Evolutionary conservation across 768 basidiomycete species (phyloP), one percentile per base, ranked within the genome.

Genomic region (Suillus bovinus): DNA sequence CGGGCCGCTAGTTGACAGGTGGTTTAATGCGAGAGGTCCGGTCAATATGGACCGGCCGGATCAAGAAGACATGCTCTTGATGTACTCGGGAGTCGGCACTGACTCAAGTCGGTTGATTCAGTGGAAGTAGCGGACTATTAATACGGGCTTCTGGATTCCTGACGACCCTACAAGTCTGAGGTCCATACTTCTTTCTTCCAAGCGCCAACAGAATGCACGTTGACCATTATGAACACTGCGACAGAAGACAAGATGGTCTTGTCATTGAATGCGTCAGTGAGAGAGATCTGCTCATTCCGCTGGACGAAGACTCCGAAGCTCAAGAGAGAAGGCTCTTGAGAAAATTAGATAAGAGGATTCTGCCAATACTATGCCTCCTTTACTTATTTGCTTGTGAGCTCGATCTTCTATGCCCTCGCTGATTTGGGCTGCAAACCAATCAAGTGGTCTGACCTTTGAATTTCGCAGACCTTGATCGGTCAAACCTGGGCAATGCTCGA

Each of bases 401-500:
- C 46, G 17, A n/a, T 16, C 42, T 22, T 5, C 56, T 55, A 42
- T 38, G 39, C 44, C 27, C 13, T 49, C 29, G 17, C 2, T 16
- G 24, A 20, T n/a, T 29, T 50, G 7, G 10, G 29, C 29, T 20
- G 39, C 17, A 10, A 11, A 22, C 5, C 22, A 39, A 17, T n/a
- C 22, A 13, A 58, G 14, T 33, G 27, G 36, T 54, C 49, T 61
- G 50, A 61, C 57, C 17, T 10, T 38, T 20, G 46, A 17, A 22
- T 59, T 39, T 55, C 33, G 49, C 41, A 77, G 74, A 86, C 70
- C 79, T 94, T 56, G 91, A 93, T 72, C 84, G 92, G 59, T 86
- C 88, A 0, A 92, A 92, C 70, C 70, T 92, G 46, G 91, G 91
- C 17, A 93, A 93, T 70, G 91, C 91, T 53, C 82, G 90, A 57